Percentiles rank a stretch among this genome's conserved stretches.
phyloP scores from a whole-genome alignment of 164 flowering plant species.

The Dillenia suffruticosa region DNA sequence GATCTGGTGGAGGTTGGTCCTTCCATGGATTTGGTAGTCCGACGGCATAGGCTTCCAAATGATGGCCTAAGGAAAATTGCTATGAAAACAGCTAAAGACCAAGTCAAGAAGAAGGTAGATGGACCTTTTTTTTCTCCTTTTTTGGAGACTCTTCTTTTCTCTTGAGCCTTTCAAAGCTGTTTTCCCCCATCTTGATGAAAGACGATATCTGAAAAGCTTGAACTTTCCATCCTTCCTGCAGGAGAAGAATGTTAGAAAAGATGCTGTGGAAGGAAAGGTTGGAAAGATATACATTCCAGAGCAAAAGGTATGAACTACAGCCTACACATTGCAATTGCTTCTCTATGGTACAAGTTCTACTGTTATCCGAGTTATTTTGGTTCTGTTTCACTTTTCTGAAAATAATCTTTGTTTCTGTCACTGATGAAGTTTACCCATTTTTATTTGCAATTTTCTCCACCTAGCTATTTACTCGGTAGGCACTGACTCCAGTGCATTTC shows the following conservation, averaged over 20 bases:
- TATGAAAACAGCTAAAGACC: constrained; percentile 57
- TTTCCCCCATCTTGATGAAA: background rate
- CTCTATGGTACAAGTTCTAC: too few species aligned
- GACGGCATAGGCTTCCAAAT: constrained; percentile 89
- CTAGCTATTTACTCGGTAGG: too few species aligned
- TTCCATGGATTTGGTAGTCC: constrained; percentile 83
- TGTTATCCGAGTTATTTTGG: background rate
- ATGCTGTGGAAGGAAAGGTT: constrained; percentile 53
- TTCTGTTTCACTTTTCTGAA: background rate
- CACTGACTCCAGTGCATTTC: background rate
- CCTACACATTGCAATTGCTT: background rate
- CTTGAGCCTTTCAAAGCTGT: background rate
- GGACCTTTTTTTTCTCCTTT: background rate
- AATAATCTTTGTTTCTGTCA: background rate
- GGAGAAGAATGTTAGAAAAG: constrained; percentile 76
- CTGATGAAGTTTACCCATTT: background rate
- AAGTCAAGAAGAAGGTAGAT: constrained; percentile 73
- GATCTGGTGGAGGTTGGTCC: constrained; percentile 95
- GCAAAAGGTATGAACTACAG: constrained; percentile 52
- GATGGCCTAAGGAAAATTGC: constrained; percentile 70
- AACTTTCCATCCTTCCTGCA: constrained; percentile 25
- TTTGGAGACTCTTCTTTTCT: background rate
- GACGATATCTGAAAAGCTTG: background rate
- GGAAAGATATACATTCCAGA: constrained; percentile 89
- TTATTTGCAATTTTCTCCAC: background rate